These are phyloP conservation scores for Thozetella sp. DNA, from an alignment of 495 filamentous ascomycete genomes.

Conservation along the genomic window DNA sequence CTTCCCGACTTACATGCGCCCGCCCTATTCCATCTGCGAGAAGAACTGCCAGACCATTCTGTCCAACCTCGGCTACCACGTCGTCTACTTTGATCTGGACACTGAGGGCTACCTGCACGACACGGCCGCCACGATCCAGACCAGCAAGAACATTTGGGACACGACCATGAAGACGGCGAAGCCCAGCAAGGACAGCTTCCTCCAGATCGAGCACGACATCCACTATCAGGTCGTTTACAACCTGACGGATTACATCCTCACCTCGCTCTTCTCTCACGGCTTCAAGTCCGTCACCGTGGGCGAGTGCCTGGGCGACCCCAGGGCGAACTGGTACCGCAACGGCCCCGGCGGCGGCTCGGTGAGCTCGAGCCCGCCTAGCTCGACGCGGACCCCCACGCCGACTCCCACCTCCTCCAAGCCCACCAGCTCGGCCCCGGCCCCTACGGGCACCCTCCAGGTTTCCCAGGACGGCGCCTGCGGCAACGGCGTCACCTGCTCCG, in stretches of 20 bases:
- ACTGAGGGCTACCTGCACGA: constrained; percentile 77
- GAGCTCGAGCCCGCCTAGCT: constrained; percentile 1
- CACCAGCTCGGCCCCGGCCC: constrained; percentile 18
- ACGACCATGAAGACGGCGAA: constrained; percentile 51
- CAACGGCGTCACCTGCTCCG: constrained; percentile 41
- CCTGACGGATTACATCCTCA: constrained; percentile 74
- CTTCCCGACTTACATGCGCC: constrained; percentile 86
- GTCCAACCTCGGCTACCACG: constrained; percentile 72
- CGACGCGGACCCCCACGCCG: constrained; percentile 8
- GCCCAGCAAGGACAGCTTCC: constrained; percentile 46
- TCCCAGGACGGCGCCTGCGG: constrained; percentile 39
- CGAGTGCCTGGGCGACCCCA: constrained; percentile 71
- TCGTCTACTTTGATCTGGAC: constrained; percentile 75
- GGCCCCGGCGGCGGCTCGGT: constrained; percentile 12
- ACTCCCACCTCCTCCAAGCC: background rate
- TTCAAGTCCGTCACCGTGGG: constrained; percentile 73
- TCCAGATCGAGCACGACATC: constrained; percentile 80
- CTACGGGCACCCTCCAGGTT: constrained; percentile 20
- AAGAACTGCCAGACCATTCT: constrained; percentile 62
- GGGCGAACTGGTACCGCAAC: constrained; percentile 69
- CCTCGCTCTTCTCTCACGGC: constrained; percentile 55
- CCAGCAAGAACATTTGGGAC: constrained; percentile 73
- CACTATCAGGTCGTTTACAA: constrained; percentile 77
- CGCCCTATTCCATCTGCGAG: constrained; percentile 76
- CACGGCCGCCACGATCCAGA: constrained; percentile 60